Base-by-base conservation (phyloP, 1,139 yeast species). In the Scheffersomyces lignicola region DNA sequence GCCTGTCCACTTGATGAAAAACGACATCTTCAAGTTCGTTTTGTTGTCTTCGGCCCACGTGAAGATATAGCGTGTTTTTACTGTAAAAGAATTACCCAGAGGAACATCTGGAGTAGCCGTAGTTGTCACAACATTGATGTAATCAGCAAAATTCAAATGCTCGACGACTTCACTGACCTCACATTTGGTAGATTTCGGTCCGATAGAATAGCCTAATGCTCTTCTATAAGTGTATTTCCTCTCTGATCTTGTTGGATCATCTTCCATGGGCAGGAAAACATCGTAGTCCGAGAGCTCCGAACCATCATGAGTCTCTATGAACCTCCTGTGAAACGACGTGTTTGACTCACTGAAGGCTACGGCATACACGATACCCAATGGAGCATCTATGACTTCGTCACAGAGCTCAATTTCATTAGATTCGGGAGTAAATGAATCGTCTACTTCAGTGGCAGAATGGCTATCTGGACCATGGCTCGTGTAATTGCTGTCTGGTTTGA, bases 61-160 rank as follows among this genome's bases (percentile, higher is more conserved):
- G 18, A 76, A 56, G 15, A 69, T 54, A 46, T 69, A 76, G 29
- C 76, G 57, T 6, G 80, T 76, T 35, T 67, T 59, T 4, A 78
- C 80, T 18, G 68, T 59, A 45, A 78, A 78, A 1, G 74, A 69
- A 30, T 62, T 65, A 6, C 83, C 83, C 60, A 76, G 76, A 0
- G 83, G 83, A 4, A 78, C 83, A 45, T 75, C 79, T 0, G 83
- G 83, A 0, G 83, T 77, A 14, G 49, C 55, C 2, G 78, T 65
- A 2, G 59, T 60, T 7, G 72, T 60, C 3, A 61, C 44, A 6
- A 75, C 62, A 22, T 61, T 55, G 5, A 72, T 53, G 40, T 60
- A 56, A 27, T 60, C 61, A 12, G 65, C 55, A 35, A 57, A 65
- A 42, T 76, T 69, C 30, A 60, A 43, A 39, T 68, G 65, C 36